phyloP scores from a whole-genome alignment of 2,329 filamentous ascomycete species.

The Microsporum canis region DNA sequence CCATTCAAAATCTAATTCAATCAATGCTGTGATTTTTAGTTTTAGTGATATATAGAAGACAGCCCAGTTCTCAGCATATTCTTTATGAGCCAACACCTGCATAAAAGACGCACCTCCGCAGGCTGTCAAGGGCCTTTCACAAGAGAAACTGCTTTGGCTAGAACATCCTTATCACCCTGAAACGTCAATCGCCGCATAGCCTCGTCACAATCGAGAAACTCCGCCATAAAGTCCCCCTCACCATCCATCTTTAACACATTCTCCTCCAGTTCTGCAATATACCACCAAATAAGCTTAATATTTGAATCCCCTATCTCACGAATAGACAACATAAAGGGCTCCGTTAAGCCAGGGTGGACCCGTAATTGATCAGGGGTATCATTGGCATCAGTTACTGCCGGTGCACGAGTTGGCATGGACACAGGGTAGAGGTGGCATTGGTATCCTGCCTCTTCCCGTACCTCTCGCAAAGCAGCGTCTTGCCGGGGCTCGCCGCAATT shows the following conservation, averaged over 20 bases:
- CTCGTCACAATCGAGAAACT: neutral
- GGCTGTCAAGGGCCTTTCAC: neutral
- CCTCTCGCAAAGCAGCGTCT: neutral
- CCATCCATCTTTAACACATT: neutral
- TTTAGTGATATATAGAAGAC: no score
- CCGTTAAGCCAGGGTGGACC: neutral
- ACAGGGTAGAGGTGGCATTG: neutral
- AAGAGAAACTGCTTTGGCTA: neutral
- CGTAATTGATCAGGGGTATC: neutral
- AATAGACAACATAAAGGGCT: neutral
- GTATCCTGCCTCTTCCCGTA: neutral
- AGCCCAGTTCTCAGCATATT: no score
- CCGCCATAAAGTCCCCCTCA: neutral
- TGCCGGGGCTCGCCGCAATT: neutral
- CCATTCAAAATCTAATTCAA: neutral
- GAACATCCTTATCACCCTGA: neutral
- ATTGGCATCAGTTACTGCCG: neutral
- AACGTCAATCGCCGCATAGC: neutral
- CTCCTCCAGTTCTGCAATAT: neutral
- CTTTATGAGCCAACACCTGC: no score
- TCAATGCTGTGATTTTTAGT: no score
- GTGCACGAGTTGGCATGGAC: neutral
- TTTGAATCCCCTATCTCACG: neutral
- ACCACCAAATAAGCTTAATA: neutral
- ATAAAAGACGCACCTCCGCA: no score